These are phyloP conservation scores for Globisporangium ultimum DNA, from an alignment of 352 stramenopile genomes.

Conservation along the genomic window DNA sequence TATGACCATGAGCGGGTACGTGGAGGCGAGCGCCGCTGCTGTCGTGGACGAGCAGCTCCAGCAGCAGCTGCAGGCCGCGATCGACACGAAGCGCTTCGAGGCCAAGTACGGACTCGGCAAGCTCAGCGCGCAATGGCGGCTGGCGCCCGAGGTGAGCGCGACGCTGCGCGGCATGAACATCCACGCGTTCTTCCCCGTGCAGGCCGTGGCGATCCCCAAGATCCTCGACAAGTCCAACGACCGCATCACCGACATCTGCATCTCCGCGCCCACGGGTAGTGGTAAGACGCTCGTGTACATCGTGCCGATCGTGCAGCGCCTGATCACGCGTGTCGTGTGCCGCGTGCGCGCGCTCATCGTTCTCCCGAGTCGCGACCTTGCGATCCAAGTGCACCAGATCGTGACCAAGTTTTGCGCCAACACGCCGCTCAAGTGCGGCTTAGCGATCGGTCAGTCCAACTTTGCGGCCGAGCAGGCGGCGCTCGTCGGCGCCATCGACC, in stretches of 20 bases:
- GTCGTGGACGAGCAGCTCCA: conserved; percentile 11
- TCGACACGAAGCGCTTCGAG: conserved; percentile 37
- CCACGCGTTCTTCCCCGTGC: conserved; percentile 93
- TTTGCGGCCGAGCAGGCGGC: conserved; percentile 77
- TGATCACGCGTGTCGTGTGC: conserved; percentile 77
- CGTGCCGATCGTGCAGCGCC: conserved; percentile 92
- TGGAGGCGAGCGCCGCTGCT: conserved; percentile 6
- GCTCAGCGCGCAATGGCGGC: conserved; percentile 47
- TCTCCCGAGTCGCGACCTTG: conserved; percentile 95
- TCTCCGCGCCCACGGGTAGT: conserved; percentile 95
- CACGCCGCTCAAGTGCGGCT: conserved; percentile 85
- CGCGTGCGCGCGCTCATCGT: conserved; percentile 94
- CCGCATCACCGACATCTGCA: conserved; percentile 92
- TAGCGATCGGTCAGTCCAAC: conserved; percentile 91
- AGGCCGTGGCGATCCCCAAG: conserved; percentile 92
- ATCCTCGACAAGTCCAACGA: conserved; percentile 84
- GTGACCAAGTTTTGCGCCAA: conserved; percentile 52
- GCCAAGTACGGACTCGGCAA: conserved; percentile 65
- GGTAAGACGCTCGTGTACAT: conserved; percentile 98
- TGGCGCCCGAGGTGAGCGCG: conserved; percentile 37
- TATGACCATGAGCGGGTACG: conserved; percentile 1
- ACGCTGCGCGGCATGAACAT: conserved; percentile 53
- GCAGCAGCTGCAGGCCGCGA: conserved; percentile 14
- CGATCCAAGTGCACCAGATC: conserved; percentile 86
- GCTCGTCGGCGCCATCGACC: conserved; percentile 50